These are phyloP conservation scores for Colletotrichum coccodes DNA, from an alignment of 2,329 filamentous ascomycete species.

Conservation along the genomic window DNA sequence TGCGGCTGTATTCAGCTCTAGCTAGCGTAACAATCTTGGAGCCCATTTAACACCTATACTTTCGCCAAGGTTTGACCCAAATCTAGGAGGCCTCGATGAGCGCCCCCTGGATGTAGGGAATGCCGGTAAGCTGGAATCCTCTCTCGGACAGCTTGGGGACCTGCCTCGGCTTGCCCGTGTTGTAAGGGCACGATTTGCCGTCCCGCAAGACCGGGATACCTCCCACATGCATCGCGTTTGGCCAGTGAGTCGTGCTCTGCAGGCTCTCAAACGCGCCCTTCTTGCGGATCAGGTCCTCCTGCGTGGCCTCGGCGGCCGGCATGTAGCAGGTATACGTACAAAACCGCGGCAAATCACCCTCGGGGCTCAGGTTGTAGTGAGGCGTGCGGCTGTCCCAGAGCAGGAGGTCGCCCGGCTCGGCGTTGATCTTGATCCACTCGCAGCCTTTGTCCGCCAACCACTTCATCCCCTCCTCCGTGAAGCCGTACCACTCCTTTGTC, in stretches of 20 bases:
- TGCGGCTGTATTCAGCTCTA: too few relatives aligned
- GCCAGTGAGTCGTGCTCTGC: constrained; percentile 43
- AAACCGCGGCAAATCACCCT: constrained; percentile 34
- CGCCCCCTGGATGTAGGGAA: constrained; percentile 16
- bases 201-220: constrained; percentile 4
- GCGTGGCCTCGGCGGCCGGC: constrained; percentile 32
- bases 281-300: constrained; percentile 35
- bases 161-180: constrained; percentile 34
- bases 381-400: constrained; percentile 43
- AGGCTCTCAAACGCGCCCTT: constrained; percentile 37
- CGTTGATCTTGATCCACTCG: constrained; percentile 39
- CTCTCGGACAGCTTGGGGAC: constrained; percentile 36
- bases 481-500: constrained; percentile 33
- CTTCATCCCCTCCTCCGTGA: constrained; percentile 28
- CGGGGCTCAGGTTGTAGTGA: constrained; percentile 29
- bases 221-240: constrained; percentile 34
- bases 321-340: constrained; percentile 37
- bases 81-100: neutral
- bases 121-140: neutral
- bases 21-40: neutral
- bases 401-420: constrained; percentile 47
- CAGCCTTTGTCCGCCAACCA: constrained; percentile 34
- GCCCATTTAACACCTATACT: neutral
- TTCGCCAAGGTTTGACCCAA: neutral
- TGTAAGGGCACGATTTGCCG: constrained; percentile 17